A percentile compares a stretch with the other conserved stretches of the same genome.
phyloP scores from a whole-genome alignment of 2,329 filamentous ascomycete species.

The Eutypella sp. region DNA sequence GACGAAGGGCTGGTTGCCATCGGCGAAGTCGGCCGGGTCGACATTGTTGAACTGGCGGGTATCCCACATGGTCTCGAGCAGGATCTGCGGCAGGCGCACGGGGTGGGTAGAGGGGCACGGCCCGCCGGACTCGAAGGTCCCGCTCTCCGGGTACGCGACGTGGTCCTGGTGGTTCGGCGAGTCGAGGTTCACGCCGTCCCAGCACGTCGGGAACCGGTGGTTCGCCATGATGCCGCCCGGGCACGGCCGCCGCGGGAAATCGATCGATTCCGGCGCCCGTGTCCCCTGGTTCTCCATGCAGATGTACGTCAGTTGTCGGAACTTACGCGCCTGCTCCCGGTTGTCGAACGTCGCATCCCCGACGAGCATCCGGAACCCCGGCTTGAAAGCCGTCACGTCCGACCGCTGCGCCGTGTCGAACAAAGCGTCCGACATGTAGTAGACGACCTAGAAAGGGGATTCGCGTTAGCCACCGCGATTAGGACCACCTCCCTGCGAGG shows the following conservation, averaged over 20 bases:
- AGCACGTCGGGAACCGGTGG: constrained; percentile 43
- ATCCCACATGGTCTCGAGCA: constrained; percentile 19
- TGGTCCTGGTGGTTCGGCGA: constrained; percentile 42
- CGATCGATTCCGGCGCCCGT: constrained; percentile 7
- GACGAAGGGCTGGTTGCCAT: constrained; percentile 26
- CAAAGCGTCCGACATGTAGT: constrained; percentile 31
- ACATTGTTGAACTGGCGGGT: constrained; percentile 13
- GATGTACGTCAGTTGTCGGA: constrained; percentile 35
- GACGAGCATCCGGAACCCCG: constrained; percentile 39
- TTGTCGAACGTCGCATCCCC: constrained; percentile 31
- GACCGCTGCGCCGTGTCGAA: constrained; percentile 13
- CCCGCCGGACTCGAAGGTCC: constrained; percentile 30
- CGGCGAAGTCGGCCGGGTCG: constrained; percentile 12
- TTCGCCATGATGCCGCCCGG: constrained; percentile 32
- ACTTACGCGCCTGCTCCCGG: constrained; percentile 28
- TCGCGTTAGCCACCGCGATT: too few species aligned
- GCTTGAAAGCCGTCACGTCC: constrained; percentile 38
- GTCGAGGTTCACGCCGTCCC: constrained; percentile 46
- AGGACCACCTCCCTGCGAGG: too few species aligned
- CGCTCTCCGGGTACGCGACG: constrained; percentile 39
- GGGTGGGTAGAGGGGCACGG: constrained; percentile 30
- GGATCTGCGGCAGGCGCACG: constrained; percentile 16
- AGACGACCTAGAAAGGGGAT: constrained; percentile 19
- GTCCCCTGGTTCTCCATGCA: constrained; percentile 27
- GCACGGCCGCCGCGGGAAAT: constrained; percentile 29